Base-by-base conservation (phyloP, 2,329 filamentous ascomycete species). In the Nothophoma quercina region DNA sequence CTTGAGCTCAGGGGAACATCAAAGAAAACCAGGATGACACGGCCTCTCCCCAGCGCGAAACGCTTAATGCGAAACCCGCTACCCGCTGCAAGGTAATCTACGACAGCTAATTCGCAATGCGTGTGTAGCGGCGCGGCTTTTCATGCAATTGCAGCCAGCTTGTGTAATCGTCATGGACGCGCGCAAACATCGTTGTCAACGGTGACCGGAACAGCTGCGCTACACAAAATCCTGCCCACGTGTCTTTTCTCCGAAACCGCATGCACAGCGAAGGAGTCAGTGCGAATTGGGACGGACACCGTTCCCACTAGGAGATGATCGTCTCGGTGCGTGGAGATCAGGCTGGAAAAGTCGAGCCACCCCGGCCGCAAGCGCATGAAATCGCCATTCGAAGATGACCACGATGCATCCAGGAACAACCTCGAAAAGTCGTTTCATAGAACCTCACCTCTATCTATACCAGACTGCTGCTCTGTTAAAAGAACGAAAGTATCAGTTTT, bases 301-400 rank as follows among this genome's bases (percentile, higher is more conserved):
- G 41, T 54, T 58, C 54, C 28, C 42, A 47, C 51, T 56, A 55
- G 56, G 57, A 41, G 30, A 49, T 41, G 54, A 60, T 63, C 58
- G 44, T 49, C 58, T 53, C 53, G 39, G 30, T 22, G 51, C 49
- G 32, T 49, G 39, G 51, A 56, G 51, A 51, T 44, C 48, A 19
- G 43, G 51, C 51, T 50, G 46, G 29, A 21, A 35, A 28, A 43
- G 48, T 40, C 54, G 26, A 40, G 36, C 41, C 18, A 58, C 48
- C 32, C 47, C 33, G 25, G 30, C 25, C 33, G 19, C 7, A 33
- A 34, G 42, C 50, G 57, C 60, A 60, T 62, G 26, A 58, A 60
- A 39, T 33, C 50, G 45, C 51, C 49, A 51, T 64, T 30, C 55
- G 42, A 26, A 34, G 35, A 39, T 41, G 40, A 40, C 36, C 34